These are phyloP conservation scores for Fusarium foetens DNA, from an alignment of 2,329 filamentous ascomycete genomes.

Conservation along the genomic window DNA sequence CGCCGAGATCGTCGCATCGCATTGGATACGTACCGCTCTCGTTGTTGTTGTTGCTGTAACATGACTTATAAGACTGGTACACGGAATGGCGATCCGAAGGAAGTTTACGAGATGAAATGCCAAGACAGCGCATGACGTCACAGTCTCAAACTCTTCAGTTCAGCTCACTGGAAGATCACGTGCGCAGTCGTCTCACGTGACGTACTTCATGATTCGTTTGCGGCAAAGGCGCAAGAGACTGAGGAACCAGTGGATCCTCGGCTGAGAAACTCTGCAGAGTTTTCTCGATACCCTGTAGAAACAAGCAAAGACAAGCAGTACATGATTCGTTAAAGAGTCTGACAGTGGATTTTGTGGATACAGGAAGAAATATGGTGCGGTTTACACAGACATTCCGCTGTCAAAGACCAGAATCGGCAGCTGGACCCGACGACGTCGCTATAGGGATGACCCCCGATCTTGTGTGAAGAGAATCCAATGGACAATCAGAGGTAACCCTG, in stretches of 20 bases:
- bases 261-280: conserved; percentile 16
- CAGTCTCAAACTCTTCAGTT: neutral
- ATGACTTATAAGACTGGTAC: neutral
- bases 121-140: conserved; percentile 26
- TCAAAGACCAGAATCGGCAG: conserved; percentile 8
- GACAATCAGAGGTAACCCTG: neutral
- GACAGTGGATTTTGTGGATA: conserved; percentile 12
- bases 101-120: conserved; percentile 6
- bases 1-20: neutral
- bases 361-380: conserved; percentile 9
- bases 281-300: conserved; percentile 23
- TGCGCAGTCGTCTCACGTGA: conserved; percentile 20
- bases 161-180: neutral
- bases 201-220: conserved; percentile 12
- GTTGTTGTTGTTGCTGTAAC: neutral
- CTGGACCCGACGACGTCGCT: conserved; percentile 8
- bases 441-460: conserved; percentile 3
- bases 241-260: neutral
- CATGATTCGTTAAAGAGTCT: conserved; percentile 22
- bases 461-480: neutral
- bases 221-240: conserved; percentile 6
- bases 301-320: neutral
- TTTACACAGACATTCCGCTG: conserved; percentile 6
- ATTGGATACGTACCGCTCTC: neutral
- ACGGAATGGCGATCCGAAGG: neutral